Conservation (phyloP, 2,329 filamentous ascomycete genomes). For the Claviceps humidiphila region DNA sequence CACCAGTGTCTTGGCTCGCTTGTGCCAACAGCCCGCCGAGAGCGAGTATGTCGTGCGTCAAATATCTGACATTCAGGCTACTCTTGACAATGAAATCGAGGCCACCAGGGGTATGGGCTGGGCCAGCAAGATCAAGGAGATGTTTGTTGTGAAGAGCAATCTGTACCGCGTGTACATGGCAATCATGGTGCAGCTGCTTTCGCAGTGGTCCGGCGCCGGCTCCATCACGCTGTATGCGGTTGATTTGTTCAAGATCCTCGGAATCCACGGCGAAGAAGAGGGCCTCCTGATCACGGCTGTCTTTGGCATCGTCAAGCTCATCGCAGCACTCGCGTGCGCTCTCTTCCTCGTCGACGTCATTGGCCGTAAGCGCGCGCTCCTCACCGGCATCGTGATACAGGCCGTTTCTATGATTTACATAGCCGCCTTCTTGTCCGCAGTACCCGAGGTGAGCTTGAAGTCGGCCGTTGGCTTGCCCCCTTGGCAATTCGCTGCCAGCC, state of each 20-base stretch:
- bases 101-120: slow-evolving; percentile 53
- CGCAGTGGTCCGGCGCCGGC: slow-evolving; percentile 61
- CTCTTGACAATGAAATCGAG: slow-evolving; percentile 59
- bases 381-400: slow-evolving; percentile 47
- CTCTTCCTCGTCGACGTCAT: slow-evolving; percentile 70
- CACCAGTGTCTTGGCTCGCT: slow-evolving; percentile 35
- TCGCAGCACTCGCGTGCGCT: slow-evolving; percentile 53
- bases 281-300: slow-evolving; percentile 61
- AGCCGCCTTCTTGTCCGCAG: slow-evolving; percentile 46
- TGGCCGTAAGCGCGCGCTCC: slow-evolving; percentile 55
- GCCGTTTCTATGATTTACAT: slow-evolving; percentile 49
- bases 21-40: slow-evolving; percentile 46
- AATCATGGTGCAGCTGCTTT: slow-evolving; percentile 55
- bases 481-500: slow-evolving; percentile 41
- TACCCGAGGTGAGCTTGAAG: slow-evolving; percentile 42
- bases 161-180: slow-evolving; percentile 60
- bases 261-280: slow-evolving; percentile 53
- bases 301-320: slow-evolving; percentile 63
- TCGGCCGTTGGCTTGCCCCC: slow-evolving; percentile 33
- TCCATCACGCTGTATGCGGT: slow-evolving; percentile 67
- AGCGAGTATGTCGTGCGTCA: slow-evolving; percentile 50
- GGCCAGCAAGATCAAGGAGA: slow-evolving; percentile 53
- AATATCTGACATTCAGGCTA: slow-evolving; percentile 48
- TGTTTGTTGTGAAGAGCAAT: slow-evolving; percentile 55
- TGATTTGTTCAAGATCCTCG: slow-evolving; percentile 59